Percentiles rank a stretch among this genome's conserved stretches.
Conservation (phyloP, 2,329 filamentous ascomycete genomes). For the Cercospora canescens region DNA sequence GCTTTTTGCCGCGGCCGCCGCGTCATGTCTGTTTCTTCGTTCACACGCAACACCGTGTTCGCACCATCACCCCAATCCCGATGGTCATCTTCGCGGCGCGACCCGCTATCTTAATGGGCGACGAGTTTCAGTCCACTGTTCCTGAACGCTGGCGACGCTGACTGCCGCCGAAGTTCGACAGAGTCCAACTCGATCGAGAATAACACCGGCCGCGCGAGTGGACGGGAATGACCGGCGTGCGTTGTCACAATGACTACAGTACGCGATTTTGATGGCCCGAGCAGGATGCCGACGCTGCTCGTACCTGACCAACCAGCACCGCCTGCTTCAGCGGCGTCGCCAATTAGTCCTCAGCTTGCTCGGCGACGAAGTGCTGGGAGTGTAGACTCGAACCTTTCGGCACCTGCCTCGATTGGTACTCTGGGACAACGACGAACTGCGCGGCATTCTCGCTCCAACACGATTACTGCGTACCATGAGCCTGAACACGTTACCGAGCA, state of each 20-base stretch:
- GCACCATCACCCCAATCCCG: too few species aligned
- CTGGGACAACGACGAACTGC: slow-evolving; percentile 13
- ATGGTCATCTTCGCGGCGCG: too few species aligned
- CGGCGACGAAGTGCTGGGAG: slow-evolving; percentile 13
- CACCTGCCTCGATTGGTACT: slow-evolving; percentile 12
- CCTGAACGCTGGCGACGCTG: too few species aligned
- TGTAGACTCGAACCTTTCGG: slow-evolving; percentile 14
- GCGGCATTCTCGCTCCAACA: slow-evolving; percentile 41
- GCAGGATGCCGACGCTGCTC: slow-evolving; percentile 5
- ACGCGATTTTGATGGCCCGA: slow-evolving; percentile 14
- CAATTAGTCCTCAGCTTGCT: neutral
- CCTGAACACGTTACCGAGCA: slow-evolving; percentile 20
- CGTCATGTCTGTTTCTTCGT: neutral
- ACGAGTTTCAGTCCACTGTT: neutral
- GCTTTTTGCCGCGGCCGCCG: neutral
- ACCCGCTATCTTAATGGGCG: too few species aligned
- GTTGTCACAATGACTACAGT: slow-evolving; percentile 9
- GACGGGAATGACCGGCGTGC: neutral
- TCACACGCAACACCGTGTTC: neutral
- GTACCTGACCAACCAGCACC: neutral
- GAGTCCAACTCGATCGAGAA: too few species aligned
- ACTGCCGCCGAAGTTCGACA: too few species aligned
- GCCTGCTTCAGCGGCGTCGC: neutral
- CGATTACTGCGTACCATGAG: slow-evolving; percentile 45
- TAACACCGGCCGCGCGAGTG: too few species aligned